Percentiles rank a stretch among this genome's conserved stretches.
Conservation (phyloP, 257 asterid genomes). For the Nemophila menziesii region DNA sequence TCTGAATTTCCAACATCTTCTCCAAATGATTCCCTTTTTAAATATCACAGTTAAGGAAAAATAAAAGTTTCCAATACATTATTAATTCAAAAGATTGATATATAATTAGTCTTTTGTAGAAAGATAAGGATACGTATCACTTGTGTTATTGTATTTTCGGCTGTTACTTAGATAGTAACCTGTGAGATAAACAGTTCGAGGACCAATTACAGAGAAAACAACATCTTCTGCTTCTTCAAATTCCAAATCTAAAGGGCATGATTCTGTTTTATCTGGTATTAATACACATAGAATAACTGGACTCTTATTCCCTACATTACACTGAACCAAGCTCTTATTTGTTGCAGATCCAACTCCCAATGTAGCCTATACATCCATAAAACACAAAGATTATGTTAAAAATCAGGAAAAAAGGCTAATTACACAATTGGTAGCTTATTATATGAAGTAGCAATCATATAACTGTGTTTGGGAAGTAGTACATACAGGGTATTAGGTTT, state of each 20-base stretch:
- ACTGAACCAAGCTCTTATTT: conserved; percentile 45
- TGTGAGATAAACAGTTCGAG: conserved; percentile 55
- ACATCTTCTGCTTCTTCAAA: conserved; percentile 88
- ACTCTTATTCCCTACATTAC: conserved; percentile 61
- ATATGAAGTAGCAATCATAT: too few species aligned
- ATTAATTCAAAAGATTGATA: conserved; percentile 2
- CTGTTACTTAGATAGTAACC: conserved; percentile 47
- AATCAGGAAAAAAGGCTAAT: too few species aligned
- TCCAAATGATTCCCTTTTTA: conserved; percentile 72
- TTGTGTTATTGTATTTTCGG: conserved; percentile 19
- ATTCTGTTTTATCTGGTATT: conserved; percentile 48
- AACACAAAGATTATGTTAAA: background rate
- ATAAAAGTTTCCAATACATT: background rate
- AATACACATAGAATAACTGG: conserved; percentile 62
- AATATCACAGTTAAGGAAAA: conserved; percentile 34
- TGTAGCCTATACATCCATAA: conserved; percentile 46
- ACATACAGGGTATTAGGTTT: too few species aligned
- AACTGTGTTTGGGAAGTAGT: too few species aligned
- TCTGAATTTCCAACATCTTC: conserved; percentile 64
- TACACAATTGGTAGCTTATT: too few species aligned
- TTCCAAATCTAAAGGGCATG: conserved; percentile 69
- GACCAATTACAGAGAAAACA: conserved; percentile 73
- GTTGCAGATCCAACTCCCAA: conserved; percentile 52
- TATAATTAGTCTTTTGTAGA: background rate
- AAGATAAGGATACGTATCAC: conserved; percentile 58